These are phyloP conservation scores for Aleurites moluccanus DNA, from an alignment of 441 rosid species.

Conservation along the genomic window DNA sequence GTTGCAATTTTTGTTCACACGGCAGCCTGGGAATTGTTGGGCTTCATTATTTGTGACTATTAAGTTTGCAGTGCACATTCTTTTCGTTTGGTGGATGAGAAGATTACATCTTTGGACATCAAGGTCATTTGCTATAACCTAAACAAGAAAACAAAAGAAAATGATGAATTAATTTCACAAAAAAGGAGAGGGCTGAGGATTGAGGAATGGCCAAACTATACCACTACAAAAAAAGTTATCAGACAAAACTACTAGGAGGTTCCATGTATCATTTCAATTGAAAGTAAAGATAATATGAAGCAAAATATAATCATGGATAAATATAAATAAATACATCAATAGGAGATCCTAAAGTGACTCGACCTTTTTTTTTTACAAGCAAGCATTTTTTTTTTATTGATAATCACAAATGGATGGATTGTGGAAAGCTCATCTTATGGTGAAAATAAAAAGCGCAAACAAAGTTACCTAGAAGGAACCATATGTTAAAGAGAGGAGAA, in stretches of 20 bases:
- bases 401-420: neutral
- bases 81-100: slow-evolving; percentile 96
- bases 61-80: slow-evolving; percentile 96
- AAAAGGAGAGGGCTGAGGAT: slow-evolving; percentile 4
- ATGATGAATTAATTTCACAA: slow-evolving; percentile 17
- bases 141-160: slow-evolving; percentile 19
- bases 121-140: slow-evolving; percentile 95
- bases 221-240: slow-evolving; percentile 9
- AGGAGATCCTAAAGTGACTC: neutral
- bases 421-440: neutral
- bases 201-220: slow-evolving; percentile 8
- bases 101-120: slow-evolving; percentile 95
- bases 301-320: slow-evolving; percentile 3
- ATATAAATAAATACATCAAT: neutral
- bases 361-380: neutral
- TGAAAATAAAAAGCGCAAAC: neutral
- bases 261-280: slow-evolving; percentile 8
- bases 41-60: slow-evolving; percentile 96
- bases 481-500: neutral
- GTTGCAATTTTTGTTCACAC: slow-evolving; percentile 41
- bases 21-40: slow-evolving; percentile 95
- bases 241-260: slow-evolving; percentile 12
- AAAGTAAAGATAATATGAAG: slow-evolving; percentile 3
- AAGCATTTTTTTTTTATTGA: neutral
- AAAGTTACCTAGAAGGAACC: neutral